A percentile compares a stretch with the other conserved stretches of the same genome.
Conservation (phyloP, 345 rosid genomes). For the Eucalyptus polyanthemos region DNA sequence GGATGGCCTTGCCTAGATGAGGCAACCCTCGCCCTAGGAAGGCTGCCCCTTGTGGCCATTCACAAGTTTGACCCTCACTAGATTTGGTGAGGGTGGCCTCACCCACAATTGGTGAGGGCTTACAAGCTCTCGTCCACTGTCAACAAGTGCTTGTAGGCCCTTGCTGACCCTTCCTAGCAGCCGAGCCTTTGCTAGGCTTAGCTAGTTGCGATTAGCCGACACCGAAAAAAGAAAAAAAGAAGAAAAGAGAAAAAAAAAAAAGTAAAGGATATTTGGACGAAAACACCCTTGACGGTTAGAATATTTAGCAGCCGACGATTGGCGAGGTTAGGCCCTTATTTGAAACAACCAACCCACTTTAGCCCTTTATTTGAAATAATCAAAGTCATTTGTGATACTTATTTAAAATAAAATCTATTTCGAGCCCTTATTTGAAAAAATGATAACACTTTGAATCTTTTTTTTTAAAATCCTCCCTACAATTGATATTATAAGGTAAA, state of each 20-base stretch:
- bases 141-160: accelerated
- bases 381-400: accelerated
- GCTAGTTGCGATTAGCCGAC: accelerated
- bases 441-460: accelerated
- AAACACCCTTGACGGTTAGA: accelerated
- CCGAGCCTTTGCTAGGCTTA: accelerated
- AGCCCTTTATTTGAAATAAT: accelerated
- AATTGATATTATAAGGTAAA: too few relatives aligned
- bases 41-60: accelerated
- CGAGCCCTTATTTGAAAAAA: accelerated
- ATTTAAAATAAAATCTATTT: accelerated
- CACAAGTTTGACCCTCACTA: accelerated
- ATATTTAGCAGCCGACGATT: accelerated
- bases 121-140: accelerated
- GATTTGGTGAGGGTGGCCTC: accelerated
- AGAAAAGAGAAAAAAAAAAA: too few relatives aligned
- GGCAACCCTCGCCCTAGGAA: accelerated
- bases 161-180: accelerated
- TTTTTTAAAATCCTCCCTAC: accelerated
- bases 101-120: too few relatives aligned
- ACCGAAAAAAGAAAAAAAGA: accelerated
- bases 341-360: too few relatives aligned
- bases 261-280: accelerated
- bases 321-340: accelerated
- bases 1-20: accelerated